These are phyloP conservation scores for Stagonosporopsis tanaceti DNA, from an alignment of 2,329 filamentous ascomycete genomes.

Conservation along the genomic window DNA sequence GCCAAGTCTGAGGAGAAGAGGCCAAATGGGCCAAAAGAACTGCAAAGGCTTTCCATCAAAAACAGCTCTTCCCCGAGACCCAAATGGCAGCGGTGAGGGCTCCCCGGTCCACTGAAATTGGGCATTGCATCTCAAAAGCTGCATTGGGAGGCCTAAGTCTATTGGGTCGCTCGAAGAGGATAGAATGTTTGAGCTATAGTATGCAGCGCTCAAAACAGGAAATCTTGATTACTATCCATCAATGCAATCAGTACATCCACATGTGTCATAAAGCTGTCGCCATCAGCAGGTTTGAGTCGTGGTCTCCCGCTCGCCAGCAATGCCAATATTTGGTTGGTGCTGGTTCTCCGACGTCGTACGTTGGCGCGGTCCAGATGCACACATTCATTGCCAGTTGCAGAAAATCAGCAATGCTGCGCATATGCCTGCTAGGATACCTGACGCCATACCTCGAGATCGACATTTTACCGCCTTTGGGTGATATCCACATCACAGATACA, in stretches of 20 bases:
- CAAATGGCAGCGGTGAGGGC: not conserved
- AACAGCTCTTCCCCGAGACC: not conserved
- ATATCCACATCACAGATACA: not conserved
- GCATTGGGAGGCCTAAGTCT: too few species aligned
- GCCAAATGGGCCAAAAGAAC: not conserved
- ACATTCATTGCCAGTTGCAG: too few species aligned
- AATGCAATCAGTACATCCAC: not conserved
- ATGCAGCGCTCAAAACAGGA: not conserved
- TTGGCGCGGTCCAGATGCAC: not conserved
- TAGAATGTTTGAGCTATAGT: not conserved
- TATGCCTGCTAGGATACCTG: too few species aligned
- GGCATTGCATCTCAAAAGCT: not conserved
- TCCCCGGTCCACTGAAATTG: not conserved
- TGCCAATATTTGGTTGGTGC: not conserved
- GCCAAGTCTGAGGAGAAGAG: not conserved
- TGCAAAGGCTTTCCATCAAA: slow-evolving; percentile 1
- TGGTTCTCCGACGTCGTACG: not conserved
- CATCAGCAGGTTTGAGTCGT: not conserved
- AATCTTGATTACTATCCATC: not conserved
- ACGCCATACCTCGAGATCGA: not conserved
- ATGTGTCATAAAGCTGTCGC: not conserved
- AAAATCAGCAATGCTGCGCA: too few species aligned
- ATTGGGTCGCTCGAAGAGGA: too few species aligned
- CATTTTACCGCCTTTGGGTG: not conserved
- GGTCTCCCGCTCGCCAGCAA: not conserved